A percentile compares a stretch with the other conserved stretches of the same genome.
Conservation (phyloP, 768 basidiomycete species). For the Rhodocollybia butyracea region DNA sequence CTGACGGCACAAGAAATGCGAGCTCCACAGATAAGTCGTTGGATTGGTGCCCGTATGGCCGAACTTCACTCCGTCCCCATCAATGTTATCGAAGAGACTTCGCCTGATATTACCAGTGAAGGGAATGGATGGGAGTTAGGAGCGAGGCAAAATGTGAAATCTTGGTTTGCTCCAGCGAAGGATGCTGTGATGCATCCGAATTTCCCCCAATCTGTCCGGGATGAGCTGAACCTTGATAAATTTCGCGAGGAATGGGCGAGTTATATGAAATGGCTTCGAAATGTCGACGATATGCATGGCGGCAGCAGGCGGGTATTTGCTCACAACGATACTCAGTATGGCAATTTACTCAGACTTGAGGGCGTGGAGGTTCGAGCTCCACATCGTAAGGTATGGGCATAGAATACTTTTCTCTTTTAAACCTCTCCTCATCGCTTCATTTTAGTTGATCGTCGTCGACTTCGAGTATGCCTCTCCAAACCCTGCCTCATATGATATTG, state of each 20-base stretch:
- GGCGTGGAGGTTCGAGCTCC: constrained; percentile 51
- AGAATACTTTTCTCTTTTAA: constrained; percentile 15
- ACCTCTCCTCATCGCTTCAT: constrained; percentile 9
- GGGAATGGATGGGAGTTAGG: constrained; percentile 54
- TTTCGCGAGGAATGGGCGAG: constrained; percentile 64
- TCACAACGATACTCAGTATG: constrained; percentile 97
- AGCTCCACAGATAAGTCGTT: constrained; percentile 69
- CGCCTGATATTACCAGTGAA: constrained; percentile 33
- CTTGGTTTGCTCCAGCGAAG: constrained; percentile 71
- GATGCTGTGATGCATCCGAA: constrained; percentile 67
- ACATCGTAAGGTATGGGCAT: constrained; percentile 72
- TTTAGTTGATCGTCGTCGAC: constrained; percentile 90
- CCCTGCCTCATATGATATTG: constrained; percentile 92
- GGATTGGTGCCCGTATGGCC: constrained; percentile 93
- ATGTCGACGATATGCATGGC: constrained; percentile 53
- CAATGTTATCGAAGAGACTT: constrained; percentile 51
- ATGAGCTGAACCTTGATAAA: constrained; percentile 58
- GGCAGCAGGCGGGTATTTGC: constrained; percentile 71
- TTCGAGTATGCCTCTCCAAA: constrained; percentile 97
- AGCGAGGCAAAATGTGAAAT: constrained; percentile 61
- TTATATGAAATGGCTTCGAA: constrained; percentile 70
- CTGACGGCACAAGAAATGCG: constrained; percentile 77
- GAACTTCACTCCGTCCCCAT: constrained; percentile 94
- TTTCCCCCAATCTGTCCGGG: constrained; percentile 41
- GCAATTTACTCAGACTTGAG: constrained; percentile 80